Base-by-base conservation (phyloP, 768 basidiomycete species). In the Cubamyces lactineus region DNA sequence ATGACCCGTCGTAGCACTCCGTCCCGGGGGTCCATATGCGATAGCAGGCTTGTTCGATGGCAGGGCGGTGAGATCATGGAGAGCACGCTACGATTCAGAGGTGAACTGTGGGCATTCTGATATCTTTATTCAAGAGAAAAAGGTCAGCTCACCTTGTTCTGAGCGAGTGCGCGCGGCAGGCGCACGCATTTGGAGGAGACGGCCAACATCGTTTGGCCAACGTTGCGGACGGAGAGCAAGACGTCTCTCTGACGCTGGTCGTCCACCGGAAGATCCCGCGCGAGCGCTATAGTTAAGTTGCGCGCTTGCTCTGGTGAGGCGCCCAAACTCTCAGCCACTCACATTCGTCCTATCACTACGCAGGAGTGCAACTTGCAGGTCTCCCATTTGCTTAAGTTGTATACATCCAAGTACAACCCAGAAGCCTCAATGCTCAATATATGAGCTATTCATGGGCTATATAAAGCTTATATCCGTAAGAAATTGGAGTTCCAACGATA, bases 1-100 rank as follows among this genome's bases (percentile, higher is more conserved):
- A 76, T 96, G 95, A 2, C 96, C 97, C 43, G 89, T 88, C 61
- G 89, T 88, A 3, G 93, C 89, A 70, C 91, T 92, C 71, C 94
- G 92, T 63, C 89, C 95, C 54, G 88, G 87, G 54, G 86, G 83
- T 19, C 95, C 96, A 66, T 85, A 79, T 5, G 87, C 83, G 69
- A 96, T 80, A 66, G 92, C 78, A 41, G 92, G 87, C 68, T 87
- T 87, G 59, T 73, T 72, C 39, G 71, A 73, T 49, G 88, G 86
- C 42, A 88, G 77, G 15, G 82, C 82, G 62, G 82, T 78, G 42
- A 91, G 73, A 79, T 92, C 91, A 73, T 91, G 88, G 74, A 89
- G 80, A 62, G 84, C 84, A 71, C 90, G 87, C 90, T 92, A 73
- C 53, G 63, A 21, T 38, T 46, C 21, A 21, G 1, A 63, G 62